These are phyloP conservation scores for Hortiboletus campestris DNA, from an alignment of 768 basidiomycete species.

Conservation along the genomic window DNA sequence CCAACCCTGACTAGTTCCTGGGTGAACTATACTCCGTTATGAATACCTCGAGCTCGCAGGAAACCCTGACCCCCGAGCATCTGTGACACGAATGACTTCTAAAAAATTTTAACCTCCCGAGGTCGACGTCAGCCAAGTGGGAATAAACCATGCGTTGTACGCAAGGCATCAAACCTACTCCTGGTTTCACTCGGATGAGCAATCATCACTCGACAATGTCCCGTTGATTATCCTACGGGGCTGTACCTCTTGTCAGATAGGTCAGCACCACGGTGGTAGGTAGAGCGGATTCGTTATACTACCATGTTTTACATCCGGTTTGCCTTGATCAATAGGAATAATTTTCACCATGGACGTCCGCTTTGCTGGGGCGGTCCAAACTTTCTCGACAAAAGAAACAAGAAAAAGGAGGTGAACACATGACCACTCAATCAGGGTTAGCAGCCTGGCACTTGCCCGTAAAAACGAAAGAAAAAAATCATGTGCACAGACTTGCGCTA, in stretches of 20 bases:
- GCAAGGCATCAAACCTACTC: constrained; percentile 15
- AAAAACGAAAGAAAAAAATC: too few relatives aligned
- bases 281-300: not conserved
- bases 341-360: not conserved
- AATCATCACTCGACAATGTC: not conserved
- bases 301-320: not conserved
- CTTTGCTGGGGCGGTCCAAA: not conserved
- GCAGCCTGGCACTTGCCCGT: too few relatives aligned
- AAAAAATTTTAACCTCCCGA: not conserved
- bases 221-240: not conserved
- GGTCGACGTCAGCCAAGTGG: not conserved
- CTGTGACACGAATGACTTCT: not conserved
- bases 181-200: not conserved
- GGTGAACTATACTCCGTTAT: not conserved
- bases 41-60: constrained; percentile 14
- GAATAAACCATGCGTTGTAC: constrained; percentile 6
- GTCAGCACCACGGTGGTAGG: not conserved
- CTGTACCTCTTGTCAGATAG: not conserved
- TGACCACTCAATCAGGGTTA: not conserved
- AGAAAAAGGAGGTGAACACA: not conserved
- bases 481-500: too few relatives aligned
- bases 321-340: not conserved
- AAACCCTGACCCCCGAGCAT: constrained; percentile 21
- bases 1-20: constrained; percentile 1
- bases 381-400: not conserved